A percentile compares a stretch with the other conserved stretches of the same genome.
These are phyloP conservation scores for Moesziomyces globuligerus DNA, from an alignment of 1,284 basidiomycete genomes.

Conservation along the genomic window DNA sequence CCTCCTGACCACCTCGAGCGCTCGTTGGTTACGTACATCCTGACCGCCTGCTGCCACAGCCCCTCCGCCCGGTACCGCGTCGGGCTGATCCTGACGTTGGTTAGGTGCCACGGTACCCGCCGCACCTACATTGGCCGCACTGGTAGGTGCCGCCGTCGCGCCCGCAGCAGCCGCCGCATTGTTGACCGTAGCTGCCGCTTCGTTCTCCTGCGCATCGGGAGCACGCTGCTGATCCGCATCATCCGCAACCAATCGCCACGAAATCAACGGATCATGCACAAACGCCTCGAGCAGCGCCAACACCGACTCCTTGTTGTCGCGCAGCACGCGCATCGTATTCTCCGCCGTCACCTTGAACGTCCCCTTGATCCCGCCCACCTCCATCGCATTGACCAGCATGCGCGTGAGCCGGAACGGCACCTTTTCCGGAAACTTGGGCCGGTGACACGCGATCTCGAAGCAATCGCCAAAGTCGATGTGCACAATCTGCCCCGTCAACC, in stretches of 20 bases:
- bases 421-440: constrained; percentile 98
- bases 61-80: neutral
- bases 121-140: constrained; percentile 9
- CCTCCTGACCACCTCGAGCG: constrained; percentile 62
- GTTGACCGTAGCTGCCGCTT: constrained; percentile 28
- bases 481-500: constrained; percentile 92
- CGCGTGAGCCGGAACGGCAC: constrained; percentile 97
- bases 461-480: constrained; percentile 87
- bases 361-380: constrained; percentile 93
- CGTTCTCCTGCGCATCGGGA: constrained; percentile 62
- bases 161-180: constrained; percentile 9
- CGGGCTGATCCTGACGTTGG: constrained; percentile 6
- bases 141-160: constrained; percentile 1
- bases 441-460: constrained; percentile 69
- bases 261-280: constrained; percentile 74
- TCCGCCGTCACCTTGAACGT: constrained; percentile 96
- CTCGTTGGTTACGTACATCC: constrained; percentile 61
- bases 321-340: constrained; percentile 94
- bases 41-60: constrained; percentile 2
- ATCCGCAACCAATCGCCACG: constrained; percentile 70
- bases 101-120: constrained; percentile 8
- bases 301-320: constrained; percentile 96
- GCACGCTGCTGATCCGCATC: constrained; percentile 47
- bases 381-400: constrained; percentile 99
- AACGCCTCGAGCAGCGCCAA: constrained; percentile 95